These are phyloP conservation scores for Talaromyces marneffei DNA, from an alignment of 2,329 filamentous ascomycete species.

Conservation along the genomic window DNA sequence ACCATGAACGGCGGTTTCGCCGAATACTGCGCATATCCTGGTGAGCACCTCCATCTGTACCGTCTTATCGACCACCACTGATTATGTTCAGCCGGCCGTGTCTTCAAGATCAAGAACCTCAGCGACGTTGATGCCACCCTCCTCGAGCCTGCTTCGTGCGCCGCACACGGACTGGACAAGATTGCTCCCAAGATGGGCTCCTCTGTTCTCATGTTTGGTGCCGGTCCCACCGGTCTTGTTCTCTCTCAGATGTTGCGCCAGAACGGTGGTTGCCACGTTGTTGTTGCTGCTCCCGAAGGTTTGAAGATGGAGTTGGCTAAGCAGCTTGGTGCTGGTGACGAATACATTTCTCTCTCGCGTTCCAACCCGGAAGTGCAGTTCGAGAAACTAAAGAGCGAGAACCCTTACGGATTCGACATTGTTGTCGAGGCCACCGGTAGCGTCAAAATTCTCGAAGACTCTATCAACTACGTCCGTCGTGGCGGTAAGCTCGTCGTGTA, in stretches of 20 bases:
- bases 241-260: conserved; percentile 58
- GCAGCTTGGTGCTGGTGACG: conserved; percentile 43
- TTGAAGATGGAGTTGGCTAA: conserved; percentile 65
- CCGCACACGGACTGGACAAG: conserved; percentile 62
- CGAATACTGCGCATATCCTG: conserved; percentile 57
- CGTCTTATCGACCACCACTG: conserved; percentile 2
- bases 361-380: conserved; percentile 55
- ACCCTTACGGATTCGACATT: conserved; percentile 69
- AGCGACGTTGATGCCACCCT: conserved; percentile 61
- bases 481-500: conserved; percentile 68
- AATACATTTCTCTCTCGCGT: conserved; percentile 44
- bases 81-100: conserved; percentile 42
- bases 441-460: conserved; percentile 61
- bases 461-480: conserved; percentile 65
- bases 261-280: conserved; percentile 64
- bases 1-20: conserved; percentile 64
- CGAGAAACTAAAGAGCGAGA: conserved; percentile 55
- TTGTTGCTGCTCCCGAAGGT: conserved; percentile 62
- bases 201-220: conserved; percentile 60
- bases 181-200: conserved; percentile 61
- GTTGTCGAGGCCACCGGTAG: conserved; percentile 67
- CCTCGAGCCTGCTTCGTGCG: conserved; percentile 63
- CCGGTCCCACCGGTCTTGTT: conserved; percentile 60
- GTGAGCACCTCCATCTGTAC: conserved; percentile 17
- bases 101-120: conserved; percentile 62